These are phyloP conservation scores for Plasmodium berghei DNA, from an alignment of 169 alveolate species.

Conservation along the genomic window DNA sequence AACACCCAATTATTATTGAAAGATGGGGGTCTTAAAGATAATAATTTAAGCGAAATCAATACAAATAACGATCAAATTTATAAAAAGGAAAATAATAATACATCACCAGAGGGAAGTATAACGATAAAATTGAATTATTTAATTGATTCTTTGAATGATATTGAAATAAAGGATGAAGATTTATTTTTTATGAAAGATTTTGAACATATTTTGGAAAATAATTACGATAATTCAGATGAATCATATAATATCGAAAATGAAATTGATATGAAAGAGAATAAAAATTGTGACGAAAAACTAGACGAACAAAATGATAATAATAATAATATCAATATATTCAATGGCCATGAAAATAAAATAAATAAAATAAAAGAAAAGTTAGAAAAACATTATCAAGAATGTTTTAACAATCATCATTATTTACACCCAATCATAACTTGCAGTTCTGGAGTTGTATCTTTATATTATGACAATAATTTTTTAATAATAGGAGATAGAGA, in stretches of 20 bases:
- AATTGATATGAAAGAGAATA: not conserved
- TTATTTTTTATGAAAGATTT: constrained; percentile 69
- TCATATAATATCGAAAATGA: constrained; percentile 1
- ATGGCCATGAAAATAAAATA: constrained; percentile 1
- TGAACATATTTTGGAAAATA: constrained; percentile 11
- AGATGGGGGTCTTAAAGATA: not conserved
- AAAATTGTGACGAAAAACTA: not conserved
- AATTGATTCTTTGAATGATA: constrained; percentile 50
- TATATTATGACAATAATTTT: constrained; percentile 51
- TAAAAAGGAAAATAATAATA: not conserved
- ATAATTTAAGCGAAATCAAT: too few relatives aligned
- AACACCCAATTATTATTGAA: not conserved
- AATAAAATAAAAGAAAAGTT: constrained; percentile 26
- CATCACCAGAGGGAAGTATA: not conserved
- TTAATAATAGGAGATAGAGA: constrained; percentile 72
- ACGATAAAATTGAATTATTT: constrained; percentile 23
- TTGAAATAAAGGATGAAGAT: constrained; percentile 66
- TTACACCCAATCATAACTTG: constrained; percentile 46
- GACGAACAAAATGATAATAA: not conserved
- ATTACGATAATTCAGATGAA: not conserved
- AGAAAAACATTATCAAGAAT: constrained; percentile 32
- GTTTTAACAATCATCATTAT: constrained; percentile 26
- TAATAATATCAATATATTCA: constrained; percentile 13
- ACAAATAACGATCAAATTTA: not conserved
- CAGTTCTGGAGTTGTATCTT: constrained; percentile 39